Percentiles rank a stretch among this genome's conserved stretches.
Conservation (phyloP, 495 filamentous ascomycete genomes). For the Penicillium riverlandense region DNA sequence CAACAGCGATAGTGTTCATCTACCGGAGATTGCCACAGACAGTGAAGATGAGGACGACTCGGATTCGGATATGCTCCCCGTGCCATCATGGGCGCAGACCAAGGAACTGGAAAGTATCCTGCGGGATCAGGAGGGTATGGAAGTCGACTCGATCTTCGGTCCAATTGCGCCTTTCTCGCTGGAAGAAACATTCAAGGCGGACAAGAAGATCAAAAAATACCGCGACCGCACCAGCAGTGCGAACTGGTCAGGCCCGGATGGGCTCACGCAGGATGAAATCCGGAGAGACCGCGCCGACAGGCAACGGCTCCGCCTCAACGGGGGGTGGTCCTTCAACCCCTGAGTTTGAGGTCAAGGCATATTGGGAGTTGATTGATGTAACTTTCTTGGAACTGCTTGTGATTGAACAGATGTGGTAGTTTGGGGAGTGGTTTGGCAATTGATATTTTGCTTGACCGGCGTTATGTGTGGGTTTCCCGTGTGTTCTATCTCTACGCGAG, state of each 20-base stretch:
- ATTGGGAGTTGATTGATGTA: not conserved
- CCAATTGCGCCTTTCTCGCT: conserved; percentile 78
- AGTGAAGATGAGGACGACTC: conserved; percentile 71
- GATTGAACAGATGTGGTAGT: conserved; percentile 4
- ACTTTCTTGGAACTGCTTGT: not conserved
- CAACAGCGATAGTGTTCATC: conserved; percentile 71
- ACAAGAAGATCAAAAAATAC: conserved; percentile 76
- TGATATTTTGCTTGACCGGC: conserved; percentile 1
- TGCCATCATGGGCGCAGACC: conserved; percentile 78
- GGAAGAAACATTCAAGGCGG: conserved; percentile 88
- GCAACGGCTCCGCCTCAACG: conserved; percentile 72
- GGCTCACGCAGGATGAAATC: conserved; percentile 83
- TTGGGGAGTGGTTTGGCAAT: not conserved
- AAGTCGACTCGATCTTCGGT: conserved; percentile 85
- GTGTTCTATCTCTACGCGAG: not conserved
- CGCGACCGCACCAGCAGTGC: conserved; percentile 84
- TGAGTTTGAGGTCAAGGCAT: not conserved
- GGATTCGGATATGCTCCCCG: conserved; percentile 49
- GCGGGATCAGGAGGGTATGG: conserved; percentile 67
- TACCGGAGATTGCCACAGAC: conserved; percentile 85
- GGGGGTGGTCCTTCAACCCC: conserved; percentile 69
- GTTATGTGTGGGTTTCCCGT: conserved; percentile 1
- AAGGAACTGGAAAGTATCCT: conserved; percentile 67
- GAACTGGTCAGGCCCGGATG: conserved; percentile 81
- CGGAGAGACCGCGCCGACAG: conserved; percentile 71